phyloP scores from a whole-genome alignment of 495 filamentous ascomycete species.

The Chaetomium cochliodes region DNA sequence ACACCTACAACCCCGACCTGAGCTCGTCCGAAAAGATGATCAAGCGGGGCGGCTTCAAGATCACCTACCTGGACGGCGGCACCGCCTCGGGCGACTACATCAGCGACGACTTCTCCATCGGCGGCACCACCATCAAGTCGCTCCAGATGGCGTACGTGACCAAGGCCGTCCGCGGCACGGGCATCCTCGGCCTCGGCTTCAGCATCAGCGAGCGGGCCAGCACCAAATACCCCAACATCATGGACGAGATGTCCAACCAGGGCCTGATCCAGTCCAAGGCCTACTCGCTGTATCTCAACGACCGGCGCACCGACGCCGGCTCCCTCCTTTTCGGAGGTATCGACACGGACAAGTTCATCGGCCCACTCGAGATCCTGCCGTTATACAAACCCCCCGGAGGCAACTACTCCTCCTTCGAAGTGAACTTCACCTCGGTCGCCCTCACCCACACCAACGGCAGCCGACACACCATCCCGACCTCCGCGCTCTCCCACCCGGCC shows the following conservation, averaged over 20 bases:
- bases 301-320: conserved; percentile 63
- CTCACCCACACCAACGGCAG: conserved; percentile 39
- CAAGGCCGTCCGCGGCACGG: conserved; percentile 62
- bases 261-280: conserved; percentile 74
- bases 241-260: conserved; percentile 66
- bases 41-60: conserved; percentile 65
- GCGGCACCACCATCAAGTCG: conserved; percentile 57
- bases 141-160: conserved; percentile 85
- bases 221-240: conserved; percentile 72
- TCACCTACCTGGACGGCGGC: conserved; percentile 73
- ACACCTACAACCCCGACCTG: conserved; percentile 50
- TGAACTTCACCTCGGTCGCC: conserved; percentile 38
- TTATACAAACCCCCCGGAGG: conserved; percentile 49
- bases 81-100: conserved; percentile 68
- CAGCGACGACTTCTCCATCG: conserved; percentile 70
- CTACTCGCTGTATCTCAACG: conserved; percentile 80
- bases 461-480: conserved; percentile 38
- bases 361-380: conserved; percentile 67
- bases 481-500: conserved; percentile 34
- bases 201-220: conserved; percentile 66
- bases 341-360: conserved; percentile 80
- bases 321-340: conserved; percentile 89
- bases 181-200: conserved; percentile 92
- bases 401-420: conserved; percentile 42
- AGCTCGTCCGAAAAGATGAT: conserved; percentile 72